Percentiles rank a stretch among this genome's conserved stretches.
These are phyloP conservation scores for Magnaporthiopsis poae DNA, from an alignment of 2,329 filamentous ascomycete species.

Conservation along the genomic window DNA sequence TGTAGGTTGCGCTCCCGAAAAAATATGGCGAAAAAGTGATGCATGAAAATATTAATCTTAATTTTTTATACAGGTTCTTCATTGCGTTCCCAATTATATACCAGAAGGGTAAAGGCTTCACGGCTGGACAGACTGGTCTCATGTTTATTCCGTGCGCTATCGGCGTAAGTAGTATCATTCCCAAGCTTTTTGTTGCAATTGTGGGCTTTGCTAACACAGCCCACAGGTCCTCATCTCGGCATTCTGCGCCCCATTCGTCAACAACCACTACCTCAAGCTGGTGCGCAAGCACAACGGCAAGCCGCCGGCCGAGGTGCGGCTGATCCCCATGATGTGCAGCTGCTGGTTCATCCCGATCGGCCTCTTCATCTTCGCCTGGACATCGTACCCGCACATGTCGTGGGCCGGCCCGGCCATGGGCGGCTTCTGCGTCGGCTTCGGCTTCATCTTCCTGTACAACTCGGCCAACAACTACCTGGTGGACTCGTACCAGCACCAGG, in stretches of 20 bases:
- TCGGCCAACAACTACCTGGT: constrained; percentile 65
- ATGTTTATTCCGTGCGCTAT: constrained; percentile 81
- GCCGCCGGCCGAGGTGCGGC: constrained; percentile 65
- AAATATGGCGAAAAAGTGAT: neutral
- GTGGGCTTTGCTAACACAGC: neutral
- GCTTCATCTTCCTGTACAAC: constrained; percentile 78
- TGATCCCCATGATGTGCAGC: constrained; percentile 73
- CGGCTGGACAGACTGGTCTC: constrained; percentile 61
- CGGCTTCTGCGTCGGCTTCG: constrained; percentile 64
- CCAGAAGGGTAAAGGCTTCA: constrained; percentile 69
- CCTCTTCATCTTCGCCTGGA: constrained; percentile 51
- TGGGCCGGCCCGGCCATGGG: constrained; percentile 67
- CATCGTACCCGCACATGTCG: constrained; percentile 52
- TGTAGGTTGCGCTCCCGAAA: constrained; percentile 32
- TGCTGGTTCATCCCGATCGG: constrained; percentile 61
- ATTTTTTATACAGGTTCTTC: neutral
- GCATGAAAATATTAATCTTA: neutral
- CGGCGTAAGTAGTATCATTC: constrained; percentile 35
- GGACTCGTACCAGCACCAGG: constrained; percentile 55
- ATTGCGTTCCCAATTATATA: constrained; percentile 63
- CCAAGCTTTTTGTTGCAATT: neutral
- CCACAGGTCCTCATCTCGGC: constrained; percentile 49
- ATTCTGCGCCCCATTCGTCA: constrained; percentile 59
- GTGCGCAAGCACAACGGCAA: constrained; percentile 55
- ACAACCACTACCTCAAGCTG: constrained; percentile 67